These are phyloP conservation scores for Marasmius sp. DNA, from an alignment of 1,284 basidiomycete genomes.

Conservation along the genomic window DNA sequence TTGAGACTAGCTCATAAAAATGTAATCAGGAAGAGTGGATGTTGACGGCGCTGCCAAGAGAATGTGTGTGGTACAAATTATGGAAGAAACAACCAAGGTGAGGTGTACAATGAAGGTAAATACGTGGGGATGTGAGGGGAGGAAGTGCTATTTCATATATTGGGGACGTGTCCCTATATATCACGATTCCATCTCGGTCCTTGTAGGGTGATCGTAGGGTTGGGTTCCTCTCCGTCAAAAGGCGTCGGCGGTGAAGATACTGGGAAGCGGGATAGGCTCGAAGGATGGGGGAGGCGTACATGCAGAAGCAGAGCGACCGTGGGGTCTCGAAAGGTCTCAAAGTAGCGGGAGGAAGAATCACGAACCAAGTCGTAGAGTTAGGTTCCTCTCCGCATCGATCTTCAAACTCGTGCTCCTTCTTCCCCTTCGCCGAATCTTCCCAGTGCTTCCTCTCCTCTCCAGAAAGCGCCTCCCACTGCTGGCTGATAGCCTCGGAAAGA, in stretches of 20 bases:
- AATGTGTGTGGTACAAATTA: too few species aligned
- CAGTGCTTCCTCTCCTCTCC: slow-evolving; percentile 14
- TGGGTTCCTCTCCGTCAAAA: too few species aligned
- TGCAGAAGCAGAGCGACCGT: slow-evolving; percentile 52
- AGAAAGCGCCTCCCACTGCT: slow-evolving; percentile 15
- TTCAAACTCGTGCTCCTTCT: slow-evolving; percentile 28
- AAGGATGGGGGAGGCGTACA: slow-evolving; percentile 55
- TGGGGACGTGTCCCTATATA: too few species aligned
- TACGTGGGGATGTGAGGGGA: too few species aligned
- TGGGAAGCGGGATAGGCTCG: slow-evolving; percentile 64
- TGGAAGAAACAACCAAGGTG: too few species aligned
- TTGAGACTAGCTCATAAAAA: too few species aligned
- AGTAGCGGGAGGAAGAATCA: slow-evolving; percentile 36
- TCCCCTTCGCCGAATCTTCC: slow-evolving; percentile 15
- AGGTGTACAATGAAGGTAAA: too few species aligned
- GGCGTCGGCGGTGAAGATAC: slow-evolving; percentile 53
- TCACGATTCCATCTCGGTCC: too few species aligned
- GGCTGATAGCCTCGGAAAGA: slow-evolving; percentile 74
- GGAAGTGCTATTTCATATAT: too few species aligned
- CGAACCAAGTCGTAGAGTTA: slow-evolving; percentile 51
- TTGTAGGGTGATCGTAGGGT: too few species aligned
- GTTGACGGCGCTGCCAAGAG: too few species aligned
- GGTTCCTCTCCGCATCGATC: slow-evolving; percentile 38
- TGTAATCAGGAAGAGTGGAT: too few species aligned
- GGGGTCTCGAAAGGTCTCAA: slow-evolving; percentile 38